phyloP scores from a whole-genome alignment of 495 filamentous ascomycete genomes.

The Usnea hakonensis region DNA sequence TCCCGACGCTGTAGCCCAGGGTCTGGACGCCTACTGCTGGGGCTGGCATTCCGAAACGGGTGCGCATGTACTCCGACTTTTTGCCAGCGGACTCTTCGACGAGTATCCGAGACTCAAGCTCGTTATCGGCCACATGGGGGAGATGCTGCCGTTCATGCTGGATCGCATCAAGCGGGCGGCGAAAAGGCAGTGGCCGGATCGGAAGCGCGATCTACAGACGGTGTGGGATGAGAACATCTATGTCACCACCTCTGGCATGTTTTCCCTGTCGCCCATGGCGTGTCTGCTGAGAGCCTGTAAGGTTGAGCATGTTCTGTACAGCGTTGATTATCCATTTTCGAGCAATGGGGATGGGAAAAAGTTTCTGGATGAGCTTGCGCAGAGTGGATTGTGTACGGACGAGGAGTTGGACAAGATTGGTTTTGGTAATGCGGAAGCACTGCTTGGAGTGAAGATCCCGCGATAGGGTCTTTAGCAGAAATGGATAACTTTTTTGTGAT shows the following conservation, averaged over 20 bases:
- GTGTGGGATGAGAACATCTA: constrained; percentile 6
- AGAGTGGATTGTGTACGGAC: background rate
- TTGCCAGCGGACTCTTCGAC: constrained; percentile 42
- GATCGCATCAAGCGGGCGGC: background rate
- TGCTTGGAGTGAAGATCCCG: background rate
- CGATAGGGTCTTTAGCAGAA: background rate
- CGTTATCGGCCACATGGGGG: constrained; percentile 26
- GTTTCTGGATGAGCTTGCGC: background rate
- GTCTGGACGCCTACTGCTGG: constrained; percentile 36
- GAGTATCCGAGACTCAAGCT: constrained; percentile 39
- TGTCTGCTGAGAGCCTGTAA: background rate
- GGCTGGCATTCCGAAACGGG: constrained; percentile 43
- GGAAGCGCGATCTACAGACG: background rate
- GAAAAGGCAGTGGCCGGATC: background rate
- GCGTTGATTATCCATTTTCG: constrained; percentile 6
- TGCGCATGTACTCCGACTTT: constrained; percentile 36
- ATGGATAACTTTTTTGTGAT: no score
- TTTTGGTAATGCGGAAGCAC: background rate
- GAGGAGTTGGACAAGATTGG: background rate
- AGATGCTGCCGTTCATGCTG: background rate
- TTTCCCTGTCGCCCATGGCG: background rate
- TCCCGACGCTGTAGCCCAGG: constrained; percentile 28
- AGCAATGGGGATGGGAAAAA: background rate
- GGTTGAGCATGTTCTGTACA: background rate
- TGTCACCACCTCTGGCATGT: constrained; percentile 3